phyloP scores from a whole-genome alignment of 2,329 filamentous ascomycete genomes.

The Ascocoryne sarcoides region DNA sequence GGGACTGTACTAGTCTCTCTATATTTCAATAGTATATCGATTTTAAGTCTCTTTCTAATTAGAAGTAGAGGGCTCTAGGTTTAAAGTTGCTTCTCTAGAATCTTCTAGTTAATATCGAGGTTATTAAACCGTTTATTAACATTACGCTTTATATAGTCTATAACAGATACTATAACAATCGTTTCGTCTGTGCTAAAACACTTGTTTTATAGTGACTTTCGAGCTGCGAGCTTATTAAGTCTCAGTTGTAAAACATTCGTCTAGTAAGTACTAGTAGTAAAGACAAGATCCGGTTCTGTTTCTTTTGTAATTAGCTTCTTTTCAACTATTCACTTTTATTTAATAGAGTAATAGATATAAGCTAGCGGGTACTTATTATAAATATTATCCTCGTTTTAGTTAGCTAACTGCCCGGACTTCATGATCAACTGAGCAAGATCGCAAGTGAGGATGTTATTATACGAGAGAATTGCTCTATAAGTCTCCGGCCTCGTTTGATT shows the following conservation, averaged over 20 bases:
- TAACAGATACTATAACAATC: constrained; percentile 20
- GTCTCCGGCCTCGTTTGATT: background rate
- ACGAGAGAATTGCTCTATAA: background rate
- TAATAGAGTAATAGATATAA: constrained; percentile 5
- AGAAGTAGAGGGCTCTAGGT: constrained; percentile 9
- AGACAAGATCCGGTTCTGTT: constrained; percentile 4
- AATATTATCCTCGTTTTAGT: constrained; percentile 3
- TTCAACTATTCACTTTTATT: constrained; percentile 4
- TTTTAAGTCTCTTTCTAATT: constrained; percentile 8
- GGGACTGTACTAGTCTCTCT: constrained; percentile 4
- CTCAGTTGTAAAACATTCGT: background rate
- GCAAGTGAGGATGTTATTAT: background rate
- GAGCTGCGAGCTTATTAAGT: background rate
- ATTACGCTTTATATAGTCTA: constrained; percentile 23
- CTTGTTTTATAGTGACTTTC: background rate
- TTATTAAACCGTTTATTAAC: constrained; percentile 26
- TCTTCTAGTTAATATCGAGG: constrained; percentile 20
- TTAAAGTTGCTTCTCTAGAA: constrained; percentile 12
- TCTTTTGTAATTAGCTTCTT: constrained; percentile 5
- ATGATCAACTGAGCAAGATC: background rate
- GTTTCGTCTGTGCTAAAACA: constrained; percentile 10
- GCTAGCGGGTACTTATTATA: constrained; percentile 3
- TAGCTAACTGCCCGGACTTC: background rate
- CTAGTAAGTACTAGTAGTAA: background rate
- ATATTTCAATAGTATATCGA: constrained; percentile 12